Percentiles rank a stretch among this genome's conserved stretches.
phyloP scores from a whole-genome alignment of 768 basidiomycete species.

The Lyophyllum atratum region DNA sequence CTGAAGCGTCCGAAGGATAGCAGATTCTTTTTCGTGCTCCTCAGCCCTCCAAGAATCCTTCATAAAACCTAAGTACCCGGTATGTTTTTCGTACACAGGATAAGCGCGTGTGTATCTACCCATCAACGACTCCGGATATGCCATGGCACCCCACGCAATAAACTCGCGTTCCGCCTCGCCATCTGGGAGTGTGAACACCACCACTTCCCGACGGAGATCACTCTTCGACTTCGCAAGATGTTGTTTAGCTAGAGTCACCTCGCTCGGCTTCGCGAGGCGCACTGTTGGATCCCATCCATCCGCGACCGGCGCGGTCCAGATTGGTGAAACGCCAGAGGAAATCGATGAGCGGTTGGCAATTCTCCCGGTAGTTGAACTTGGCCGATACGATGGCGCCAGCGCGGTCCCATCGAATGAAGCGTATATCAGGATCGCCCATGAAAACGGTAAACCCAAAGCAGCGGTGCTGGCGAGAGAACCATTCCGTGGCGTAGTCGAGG shows the following conservation, averaged over 20 bases:
- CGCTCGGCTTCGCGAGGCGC: constrained; percentile 5
- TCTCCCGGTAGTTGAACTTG: constrained; percentile 1
- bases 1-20: constrained; percentile 18
- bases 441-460: neutral
- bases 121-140: constrained; percentile 10
- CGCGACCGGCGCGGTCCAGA: neutral
- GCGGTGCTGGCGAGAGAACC: constrained; percentile 13
- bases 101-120: constrained; percentile 20
- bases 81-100: constrained; percentile 14
- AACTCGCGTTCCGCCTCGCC: neutral
- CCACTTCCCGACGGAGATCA: neutral
- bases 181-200: constrained; percentile 12
- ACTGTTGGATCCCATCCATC: constrained; percentile 32
- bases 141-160: constrained; percentile 17
- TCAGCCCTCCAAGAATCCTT: constrained; percentile 28
- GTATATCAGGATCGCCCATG: neutral
- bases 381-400: constrained; percentile 1
- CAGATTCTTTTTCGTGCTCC: constrained; percentile 15
- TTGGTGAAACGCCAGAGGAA: constrained; percentile 3
- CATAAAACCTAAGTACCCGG: constrained; percentile 16
- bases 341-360: neutral
- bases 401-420: constrained; percentile 8
- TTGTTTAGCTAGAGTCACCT: neutral
- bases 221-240: constrained; percentile 1
- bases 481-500: constrained; percentile 20